phyloP scores from a whole-genome alignment of 2,329 filamentous ascomycete species.

The Purpureocillium lavendulum region DNA sequence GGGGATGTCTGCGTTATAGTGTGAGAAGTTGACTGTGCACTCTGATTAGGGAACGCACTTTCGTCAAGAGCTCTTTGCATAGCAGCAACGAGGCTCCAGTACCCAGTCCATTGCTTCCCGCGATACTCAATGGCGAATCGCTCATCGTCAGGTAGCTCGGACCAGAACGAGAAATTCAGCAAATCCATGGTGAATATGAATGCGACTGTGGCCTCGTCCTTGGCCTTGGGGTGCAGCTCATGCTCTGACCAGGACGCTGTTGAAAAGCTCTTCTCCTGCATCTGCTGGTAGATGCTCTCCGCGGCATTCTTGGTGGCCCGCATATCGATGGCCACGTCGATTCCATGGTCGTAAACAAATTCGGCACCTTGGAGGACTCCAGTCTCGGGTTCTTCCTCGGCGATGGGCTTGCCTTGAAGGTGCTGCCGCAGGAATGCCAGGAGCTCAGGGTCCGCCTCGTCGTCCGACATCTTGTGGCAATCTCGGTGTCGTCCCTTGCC shows the following conservation, averaged over 20 bases:
- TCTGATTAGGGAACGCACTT: slow-evolving; percentile 31
- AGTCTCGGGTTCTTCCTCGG: slow-evolving; percentile 60
- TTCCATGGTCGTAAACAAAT: slow-evolving; percentile 83
- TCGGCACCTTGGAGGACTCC: slow-evolving; percentile 76
- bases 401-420: slow-evolving; percentile 49
- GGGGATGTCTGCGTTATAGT: slow-evolving; percentile 54
- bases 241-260: slow-evolving; percentile 81
- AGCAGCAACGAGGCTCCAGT: slow-evolving; percentile 86
- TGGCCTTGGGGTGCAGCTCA: slow-evolving; percentile 77
- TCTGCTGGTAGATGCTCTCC: slow-evolving; percentile 66
- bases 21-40: background rate
- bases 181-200: slow-evolving; percentile 98
- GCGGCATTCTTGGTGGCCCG: slow-evolving; percentile 76
- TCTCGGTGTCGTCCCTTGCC: too few species aligned
- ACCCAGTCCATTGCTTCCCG: slow-evolving; percentile 80
- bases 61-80: slow-evolving; percentile 84
- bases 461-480: slow-evolving; percentile 68
- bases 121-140: slow-evolving; percentile 78
- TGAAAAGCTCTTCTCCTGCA: slow-evolving; percentile 78
- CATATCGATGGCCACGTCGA: slow-evolving; percentile 87
- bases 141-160: slow-evolving; percentile 57
- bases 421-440: slow-evolving; percentile 79
- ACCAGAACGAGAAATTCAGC: slow-evolving; percentile 97
- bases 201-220: slow-evolving; percentile 70
- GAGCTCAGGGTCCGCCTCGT: slow-evolving; percentile 83